Evolutionary conservation across 108 stramenopile genomes (phyloP).

Genomic region (Stephanodiscus minutulus): DNA sequence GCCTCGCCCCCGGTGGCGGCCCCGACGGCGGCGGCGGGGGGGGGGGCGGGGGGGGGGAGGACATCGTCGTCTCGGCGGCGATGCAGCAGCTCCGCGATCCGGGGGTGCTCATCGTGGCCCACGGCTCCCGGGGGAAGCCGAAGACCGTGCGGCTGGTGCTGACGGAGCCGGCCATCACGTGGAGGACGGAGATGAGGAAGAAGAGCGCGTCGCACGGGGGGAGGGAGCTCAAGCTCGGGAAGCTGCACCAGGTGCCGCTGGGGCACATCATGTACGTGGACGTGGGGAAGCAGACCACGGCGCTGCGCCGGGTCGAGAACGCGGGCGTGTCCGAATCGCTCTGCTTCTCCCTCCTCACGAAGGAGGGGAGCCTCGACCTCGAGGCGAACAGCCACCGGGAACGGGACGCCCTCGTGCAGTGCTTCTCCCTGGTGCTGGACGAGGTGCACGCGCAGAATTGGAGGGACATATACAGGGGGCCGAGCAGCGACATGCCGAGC

Average conservation of each 20-base stretch:
- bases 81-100: slow-evolving; percentile 87
- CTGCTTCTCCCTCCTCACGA: slow-evolving; percentile 84
- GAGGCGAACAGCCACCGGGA: slow-evolving; percentile 80
- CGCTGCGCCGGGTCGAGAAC: slow-evolving; percentile 83
- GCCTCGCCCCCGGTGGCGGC: too few species aligned
- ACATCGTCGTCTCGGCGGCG: slow-evolving; percentile 77
- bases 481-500: slow-evolving; percentile 84
- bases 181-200: slow-evolving; percentile 84
- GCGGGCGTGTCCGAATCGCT: slow-evolving; percentile 70
- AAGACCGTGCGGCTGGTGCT: slow-evolving; percentile 82
- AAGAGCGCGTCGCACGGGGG: slow-evolving; percentile 38
- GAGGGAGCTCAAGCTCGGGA: slow-evolving; percentile 69
- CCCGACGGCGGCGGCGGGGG: neutral
- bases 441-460: slow-evolving; percentile 90
- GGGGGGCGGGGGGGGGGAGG: slow-evolving; percentile 57
- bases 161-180: slow-evolving; percentile 80
- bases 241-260: slow-evolving; percentile 82
- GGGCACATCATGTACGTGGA: slow-evolving; percentile 90
- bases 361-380: slow-evolving; percentile 85
- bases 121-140: slow-evolving; percentile 82
- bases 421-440: slow-evolving; percentile 83
- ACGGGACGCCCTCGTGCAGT: slow-evolving; percentile 81
- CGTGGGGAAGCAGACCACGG: slow-evolving; percentile 87
- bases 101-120: slow-evolving; percentile 81
- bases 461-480: slow-evolving; percentile 87